Evolutionary conservation across 495 filamentous ascomycete genomes (phyloP).

Genomic region (Evernia prunastri): DNA sequence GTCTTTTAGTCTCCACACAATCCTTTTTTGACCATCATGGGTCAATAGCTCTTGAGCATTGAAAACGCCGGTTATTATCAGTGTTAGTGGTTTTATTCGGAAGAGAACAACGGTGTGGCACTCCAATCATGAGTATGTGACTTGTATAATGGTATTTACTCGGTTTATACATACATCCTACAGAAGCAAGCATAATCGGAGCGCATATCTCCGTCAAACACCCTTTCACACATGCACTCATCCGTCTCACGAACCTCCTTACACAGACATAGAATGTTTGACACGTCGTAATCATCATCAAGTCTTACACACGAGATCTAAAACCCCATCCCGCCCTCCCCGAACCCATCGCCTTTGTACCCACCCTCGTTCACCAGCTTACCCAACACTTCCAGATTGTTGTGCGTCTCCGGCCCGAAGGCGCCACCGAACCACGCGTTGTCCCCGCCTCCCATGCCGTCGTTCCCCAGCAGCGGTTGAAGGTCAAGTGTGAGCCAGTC

Average conservation of each 20-base stretch:
- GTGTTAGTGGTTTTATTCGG: too few relatives aligned
- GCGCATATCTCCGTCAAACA: neutral
- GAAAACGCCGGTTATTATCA: too few relatives aligned
- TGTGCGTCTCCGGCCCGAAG: constrained; percentile 23
- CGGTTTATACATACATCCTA: neutral
- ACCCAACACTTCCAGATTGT: constrained; percentile 25
- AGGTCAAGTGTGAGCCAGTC: constrained; percentile 46
- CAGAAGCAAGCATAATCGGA: neutral
- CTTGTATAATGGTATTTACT: neutral
- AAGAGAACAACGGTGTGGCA: too few relatives aligned
- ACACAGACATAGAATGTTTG: neutral
- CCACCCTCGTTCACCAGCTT: constrained; percentile 20
- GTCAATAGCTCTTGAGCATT: neutral
- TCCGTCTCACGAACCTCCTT: neutral
- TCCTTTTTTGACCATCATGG: neutral
- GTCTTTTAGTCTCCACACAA: neutral
- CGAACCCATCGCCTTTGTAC: constrained; percentile 12
- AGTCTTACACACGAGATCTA: neutral
- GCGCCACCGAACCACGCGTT: constrained; percentile 21
- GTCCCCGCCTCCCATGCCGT: constrained; percentile 8
- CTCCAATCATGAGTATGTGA: neutral
- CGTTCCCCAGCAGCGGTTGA: constrained; percentile 35
- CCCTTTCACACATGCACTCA: neutral
- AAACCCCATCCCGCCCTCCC: constrained; percentile 9
- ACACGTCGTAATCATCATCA: neutral